These are phyloP conservation scores for Metarhizium humberi DNA, from an alignment of 2,329 filamentous ascomycete species.

Conservation along the genomic window DNA sequence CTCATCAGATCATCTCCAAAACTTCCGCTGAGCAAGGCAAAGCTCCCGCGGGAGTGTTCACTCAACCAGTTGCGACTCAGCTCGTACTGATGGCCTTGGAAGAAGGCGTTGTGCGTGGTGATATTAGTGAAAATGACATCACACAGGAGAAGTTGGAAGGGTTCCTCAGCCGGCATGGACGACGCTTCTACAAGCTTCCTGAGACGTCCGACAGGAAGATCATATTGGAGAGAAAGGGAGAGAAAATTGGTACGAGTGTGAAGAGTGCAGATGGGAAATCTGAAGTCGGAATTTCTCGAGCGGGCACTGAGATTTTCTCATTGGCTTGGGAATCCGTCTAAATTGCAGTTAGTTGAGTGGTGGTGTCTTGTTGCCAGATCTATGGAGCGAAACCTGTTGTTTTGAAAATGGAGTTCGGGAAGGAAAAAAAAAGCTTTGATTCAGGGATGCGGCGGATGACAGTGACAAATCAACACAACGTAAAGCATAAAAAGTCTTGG, in stretches of 20 bases:
- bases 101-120: slow-evolving; percentile 46
- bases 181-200: slow-evolving; percentile 42
- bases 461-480: too few relatives aligned
- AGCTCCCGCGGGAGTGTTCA: slow-evolving; percentile 69
- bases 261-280: slow-evolving; percentile 26
- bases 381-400: background rate
- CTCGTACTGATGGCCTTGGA: slow-evolving; percentile 54
- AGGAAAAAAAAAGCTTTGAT: background rate
- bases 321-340: slow-evolving; percentile 21
- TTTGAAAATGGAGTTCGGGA: background rate
- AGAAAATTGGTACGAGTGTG: slow-evolving; percentile 29
- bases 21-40: slow-evolving; percentile 33
- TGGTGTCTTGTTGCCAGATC: background rate
- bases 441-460: background rate
- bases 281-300: slow-evolving; percentile 35
- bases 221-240: slow-evolving; percentile 30
- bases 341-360: background rate
- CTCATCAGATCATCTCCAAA: slow-evolving; percentile 54
- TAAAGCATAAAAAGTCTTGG: too few relatives aligned
- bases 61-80: slow-evolving; percentile 61
- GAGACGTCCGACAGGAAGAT: slow-evolving; percentile 19
- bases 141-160: slow-evolving; percentile 43
- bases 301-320: slow-evolving; percentile 31
- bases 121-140: slow-evolving; percentile 41
- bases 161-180: slow-evolving; percentile 44